These are phyloP conservation scores for Serendipita sp. DNA, from an alignment of 768 basidiomycete genomes.

Conservation along the genomic window DNA sequence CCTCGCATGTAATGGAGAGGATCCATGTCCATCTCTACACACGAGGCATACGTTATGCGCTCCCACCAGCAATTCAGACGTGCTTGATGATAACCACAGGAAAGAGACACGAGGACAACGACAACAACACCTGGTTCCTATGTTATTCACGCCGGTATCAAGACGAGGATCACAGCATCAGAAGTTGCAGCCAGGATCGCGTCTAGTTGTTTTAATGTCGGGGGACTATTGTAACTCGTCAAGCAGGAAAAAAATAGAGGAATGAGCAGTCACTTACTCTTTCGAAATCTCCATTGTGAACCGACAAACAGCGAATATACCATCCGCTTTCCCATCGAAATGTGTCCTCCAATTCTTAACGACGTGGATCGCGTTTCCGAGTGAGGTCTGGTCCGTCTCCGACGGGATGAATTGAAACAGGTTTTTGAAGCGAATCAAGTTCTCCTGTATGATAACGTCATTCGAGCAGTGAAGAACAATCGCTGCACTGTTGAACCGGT, in stretches of 20 bases:
- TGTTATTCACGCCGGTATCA: neutral
- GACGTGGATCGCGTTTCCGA: neutral
- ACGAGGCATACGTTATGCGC: too few relatives aligned
- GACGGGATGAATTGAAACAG: neutral
- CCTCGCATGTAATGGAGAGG: neutral
- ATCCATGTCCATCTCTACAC: too few relatives aligned
- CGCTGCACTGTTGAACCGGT: constrained; percentile 49
- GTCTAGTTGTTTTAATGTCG: neutral
- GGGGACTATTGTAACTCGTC: neutral
- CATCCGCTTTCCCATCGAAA: neutral
- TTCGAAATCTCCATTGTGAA: neutral
- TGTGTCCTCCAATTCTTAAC: neutral
- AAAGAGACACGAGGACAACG: too few relatives aligned
- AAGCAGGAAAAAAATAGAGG: too few relatives aligned
- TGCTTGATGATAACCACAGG: too few relatives aligned
- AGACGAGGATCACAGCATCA: neutral
- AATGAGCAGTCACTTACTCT: too few relatives aligned
- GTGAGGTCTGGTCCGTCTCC: neutral
- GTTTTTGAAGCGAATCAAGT: neutral
- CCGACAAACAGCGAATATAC: neutral
- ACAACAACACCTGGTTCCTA: neutral
- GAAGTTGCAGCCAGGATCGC: neutral
- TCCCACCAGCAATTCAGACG: too few relatives aligned
- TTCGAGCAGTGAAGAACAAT: constrained; percentile 60
- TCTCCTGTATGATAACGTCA: constrained; percentile 38